Evolutionary conservation across 1,139 yeast genomes (phyloP).

Genomic region (Debaryomyces subglobosus): DNA sequence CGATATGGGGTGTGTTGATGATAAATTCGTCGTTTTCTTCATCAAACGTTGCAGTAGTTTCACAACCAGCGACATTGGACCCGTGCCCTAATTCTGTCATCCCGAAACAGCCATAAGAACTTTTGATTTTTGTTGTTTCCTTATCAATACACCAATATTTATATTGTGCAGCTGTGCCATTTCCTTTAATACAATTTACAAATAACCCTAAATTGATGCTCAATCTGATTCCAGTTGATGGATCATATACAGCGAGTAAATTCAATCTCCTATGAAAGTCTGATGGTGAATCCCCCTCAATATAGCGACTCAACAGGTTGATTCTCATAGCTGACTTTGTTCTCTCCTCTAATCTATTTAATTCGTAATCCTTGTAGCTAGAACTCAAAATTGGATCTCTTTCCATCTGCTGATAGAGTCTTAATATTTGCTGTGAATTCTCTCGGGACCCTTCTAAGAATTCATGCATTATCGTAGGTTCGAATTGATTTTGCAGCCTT

Average conservation of each 20-base stretch:
- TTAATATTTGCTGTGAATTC: constrained; percentile 31
- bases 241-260: constrained; percentile 63
- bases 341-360: constrained; percentile 38
- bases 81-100: constrained; percentile 57
- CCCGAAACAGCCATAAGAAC: constrained; percentile 50
- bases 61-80: constrained; percentile 49
- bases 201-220: constrained; percentile 74
- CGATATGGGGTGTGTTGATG: constrained; percentile 51
- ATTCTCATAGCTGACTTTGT: constrained; percentile 40
- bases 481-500: constrained; percentile 32
- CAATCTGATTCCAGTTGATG: constrained; percentile 56
- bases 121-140: constrained; percentile 40
- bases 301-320: constrained; percentile 39
- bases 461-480: constrained; percentile 39
- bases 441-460: constrained; percentile 45
- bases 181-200: constrained; percentile 69
- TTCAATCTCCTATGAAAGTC: constrained; percentile 42
- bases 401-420: constrained; percentile 42
- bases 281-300: constrained; percentile 39
- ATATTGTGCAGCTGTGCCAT: constrained; percentile 58
- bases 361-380: constrained; percentile 39
- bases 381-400: constrained; percentile 46
- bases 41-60: constrained; percentile 51
- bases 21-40: constrained; percentile 43
- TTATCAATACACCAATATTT: constrained; percentile 44